Percentiles rank a stretch among this genome's conserved stretches.
These are phyloP conservation scores for Coemansia sp. DNA, from an alignment of 192 early-diverging fungal species.

Conservation along the genomic window DNA sequence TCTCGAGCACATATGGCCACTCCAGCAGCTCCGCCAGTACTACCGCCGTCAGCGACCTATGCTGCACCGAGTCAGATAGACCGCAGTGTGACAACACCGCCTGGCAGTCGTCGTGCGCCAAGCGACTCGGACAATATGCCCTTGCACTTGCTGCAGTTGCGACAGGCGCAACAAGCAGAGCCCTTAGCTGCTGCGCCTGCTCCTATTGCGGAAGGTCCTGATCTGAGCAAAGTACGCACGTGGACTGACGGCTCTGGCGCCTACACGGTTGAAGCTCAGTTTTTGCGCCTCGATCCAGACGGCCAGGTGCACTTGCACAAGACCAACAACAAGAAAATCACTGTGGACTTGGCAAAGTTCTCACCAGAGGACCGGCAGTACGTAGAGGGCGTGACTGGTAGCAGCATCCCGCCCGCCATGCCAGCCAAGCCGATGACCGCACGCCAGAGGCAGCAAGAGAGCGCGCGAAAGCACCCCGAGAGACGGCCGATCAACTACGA, in stretches of 20 bases:
- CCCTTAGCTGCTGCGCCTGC: not conserved
- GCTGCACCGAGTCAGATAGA: not conserved
- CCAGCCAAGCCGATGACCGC: conserved; percentile 37
- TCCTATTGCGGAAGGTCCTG: conserved; percentile 17
- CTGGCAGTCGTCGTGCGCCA: conserved; percentile 16
- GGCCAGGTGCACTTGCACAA: conserved; percentile 94
- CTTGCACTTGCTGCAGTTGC: conserved; percentile 34
- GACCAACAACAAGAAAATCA: conserved; percentile 92
- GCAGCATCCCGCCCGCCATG: conserved; percentile 10
- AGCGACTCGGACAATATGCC: conserved; percentile 52
- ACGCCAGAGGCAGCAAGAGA: conserved; percentile 52
- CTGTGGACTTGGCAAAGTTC: conserved; percentile 89
- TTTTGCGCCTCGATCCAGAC: conserved; percentile 69
- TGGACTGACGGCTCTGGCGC: conserved; percentile 94
- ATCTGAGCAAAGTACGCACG: conserved; percentile 68
- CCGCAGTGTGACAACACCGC: not conserved
- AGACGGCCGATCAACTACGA: conserved; percentile 62
- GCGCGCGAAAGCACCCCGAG: conserved; percentile 47
- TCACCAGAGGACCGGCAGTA: conserved; percentile 54
- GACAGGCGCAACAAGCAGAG: conserved; percentile 16
- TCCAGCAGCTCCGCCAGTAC: not conserved
- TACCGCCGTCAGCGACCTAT: not conserved
- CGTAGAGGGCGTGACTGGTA: conserved; percentile 28
- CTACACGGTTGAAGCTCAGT: conserved; percentile 93
- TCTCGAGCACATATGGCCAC: conserved; percentile 11